Conservation (phyloP, 2,329 filamentous ascomycete species). For the Arachnopeziza araneosa region DNA sequence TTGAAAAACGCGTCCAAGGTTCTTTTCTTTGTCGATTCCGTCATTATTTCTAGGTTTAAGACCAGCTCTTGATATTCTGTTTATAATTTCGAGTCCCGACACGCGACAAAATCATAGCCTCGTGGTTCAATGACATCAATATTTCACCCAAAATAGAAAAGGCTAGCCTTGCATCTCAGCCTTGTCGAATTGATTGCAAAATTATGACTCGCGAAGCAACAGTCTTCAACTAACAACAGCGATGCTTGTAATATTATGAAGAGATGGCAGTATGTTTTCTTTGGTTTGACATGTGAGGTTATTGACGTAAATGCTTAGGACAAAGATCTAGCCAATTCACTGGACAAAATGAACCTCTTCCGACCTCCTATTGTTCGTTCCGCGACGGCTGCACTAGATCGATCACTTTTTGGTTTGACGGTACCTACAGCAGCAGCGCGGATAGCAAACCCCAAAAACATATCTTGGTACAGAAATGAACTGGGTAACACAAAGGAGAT, state of each 20-base stretch:
- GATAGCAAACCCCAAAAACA: constrained; percentile 68
- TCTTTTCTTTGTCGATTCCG: constrained; percentile 43
- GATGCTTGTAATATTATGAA: constrained; percentile 16
- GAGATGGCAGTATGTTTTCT: constrained; percentile 20
- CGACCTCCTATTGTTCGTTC: constrained; percentile 71
- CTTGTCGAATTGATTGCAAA: not conserved
- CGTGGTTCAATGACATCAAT: constrained; percentile 8
- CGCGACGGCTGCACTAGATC: constrained; percentile 70
- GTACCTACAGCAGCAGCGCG: constrained; percentile 74
- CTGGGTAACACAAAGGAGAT: constrained; percentile 63
- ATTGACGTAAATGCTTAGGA: constrained; percentile 15
- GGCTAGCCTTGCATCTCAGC: constrained; percentile 9
- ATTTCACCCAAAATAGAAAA: constrained; percentile 1
- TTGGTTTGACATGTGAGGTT: not conserved
- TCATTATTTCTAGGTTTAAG: constrained; percentile 11
- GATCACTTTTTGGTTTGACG: constrained; percentile 72
- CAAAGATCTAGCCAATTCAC: not conserved
- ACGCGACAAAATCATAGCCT: constrained; percentile 2
- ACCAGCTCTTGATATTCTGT: not conserved
- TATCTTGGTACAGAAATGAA: constrained; percentile 63
- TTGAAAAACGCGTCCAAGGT: constrained; percentile 67
- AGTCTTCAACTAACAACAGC: constrained; percentile 2
- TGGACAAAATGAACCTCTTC: constrained; percentile 53
- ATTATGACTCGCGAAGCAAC: not conserved
- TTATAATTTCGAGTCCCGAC: not conserved